Evolutionary conservation across 2,329 filamentous ascomycete genomes (phyloP), one percentile per base, ranked within the genome.

Genomic region (Botrytis pseudocinerea): DNA sequence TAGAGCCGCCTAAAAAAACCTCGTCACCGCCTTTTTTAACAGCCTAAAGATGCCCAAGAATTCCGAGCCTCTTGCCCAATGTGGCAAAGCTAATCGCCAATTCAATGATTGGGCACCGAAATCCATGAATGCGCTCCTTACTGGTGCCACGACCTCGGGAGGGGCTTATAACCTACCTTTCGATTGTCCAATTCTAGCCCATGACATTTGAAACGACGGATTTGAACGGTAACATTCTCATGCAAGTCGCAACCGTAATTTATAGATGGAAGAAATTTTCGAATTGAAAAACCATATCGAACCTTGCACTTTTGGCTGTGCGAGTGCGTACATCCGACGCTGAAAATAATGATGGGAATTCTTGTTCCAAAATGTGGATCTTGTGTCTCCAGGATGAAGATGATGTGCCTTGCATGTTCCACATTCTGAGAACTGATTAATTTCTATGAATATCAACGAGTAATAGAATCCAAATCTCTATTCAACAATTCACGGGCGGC

Each of bases 401-500:
- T 71, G 48, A 65, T 72, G 77, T 78, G 71, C 77, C 77, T 73
- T 73, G 68, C 72, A 73, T 61, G 59, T 51, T 70, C 44, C 60
- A 42, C 76, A 44, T 28, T 38, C 44, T 32, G 62, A 72, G 63
- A 72, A 72, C 70, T 72, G 62, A 68, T 69, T 40, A 68, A 59
- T 68, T 48, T 64, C 38, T 44, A 51, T 63, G 51, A 51, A 66
- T 72, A 69, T 80, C 77, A 81, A 48, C 78, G 79, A 75, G 77
- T 78, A 35, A 77, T 76, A 71, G 79, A 76, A 57, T 70, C 64
- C 48, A 75, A 73, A 71, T 79, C 78, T 61, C 76, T 75, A 73
- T 78, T 76, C 66, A 81, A 74, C 32, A 81, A 84, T 76, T 90
- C 89, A 78, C 89, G 87, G 66, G 91, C 92, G 20, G 93, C 93